These are phyloP conservation scores for Euphrasia arctica DNA, from an alignment of 305 asterid species.

Conservation along the genomic window DNA sequence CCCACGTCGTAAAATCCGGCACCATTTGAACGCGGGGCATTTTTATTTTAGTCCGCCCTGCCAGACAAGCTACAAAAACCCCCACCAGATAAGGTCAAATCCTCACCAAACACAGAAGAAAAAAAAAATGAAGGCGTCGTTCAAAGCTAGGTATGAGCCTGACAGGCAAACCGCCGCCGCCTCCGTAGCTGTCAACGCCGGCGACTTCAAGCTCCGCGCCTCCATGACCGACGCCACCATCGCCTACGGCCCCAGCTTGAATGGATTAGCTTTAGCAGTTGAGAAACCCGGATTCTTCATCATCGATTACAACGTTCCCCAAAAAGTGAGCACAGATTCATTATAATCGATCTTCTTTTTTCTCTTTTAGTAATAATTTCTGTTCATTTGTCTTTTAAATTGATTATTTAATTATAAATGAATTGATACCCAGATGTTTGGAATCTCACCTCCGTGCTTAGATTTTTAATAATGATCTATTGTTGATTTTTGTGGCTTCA, in stretches of 20 bases:
- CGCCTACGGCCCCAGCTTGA: slow-evolving; percentile 72
- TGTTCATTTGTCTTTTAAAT: not conserved
- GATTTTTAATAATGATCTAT: not conserved
- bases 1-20: not conserved
- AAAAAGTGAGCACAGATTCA: slow-evolving; percentile 39
- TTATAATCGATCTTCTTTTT: not conserved
- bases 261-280: slow-evolving; percentile 66
- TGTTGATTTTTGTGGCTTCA: not conserved
- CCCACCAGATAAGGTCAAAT: not conserved
- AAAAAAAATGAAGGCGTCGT: slow-evolving; percentile 56
- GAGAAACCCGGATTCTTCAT: slow-evolving; percentile 85
- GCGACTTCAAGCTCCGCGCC: slow-evolving; percentile 81
- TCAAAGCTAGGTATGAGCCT: slow-evolving; percentile 60
- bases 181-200: slow-evolving; percentile 73
- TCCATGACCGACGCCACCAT: slow-evolving; percentile 85
- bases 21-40: not conserved
- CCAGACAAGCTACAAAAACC: slow-evolving; percentile 14
- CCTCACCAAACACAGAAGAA: slow-evolving; percentile 19
- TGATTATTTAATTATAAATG: not conserved
- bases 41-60: not conserved
- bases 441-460: not conserved
- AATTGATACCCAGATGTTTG: slow-evolving; percentile 8
- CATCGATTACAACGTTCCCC: slow-evolving; percentile 78
- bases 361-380: not conserved
- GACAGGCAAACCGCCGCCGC: slow-evolving; percentile 57